Conservation (phyloP, 1,139 yeast species). For the Pneumocystis wakefieldiae region DNA sequence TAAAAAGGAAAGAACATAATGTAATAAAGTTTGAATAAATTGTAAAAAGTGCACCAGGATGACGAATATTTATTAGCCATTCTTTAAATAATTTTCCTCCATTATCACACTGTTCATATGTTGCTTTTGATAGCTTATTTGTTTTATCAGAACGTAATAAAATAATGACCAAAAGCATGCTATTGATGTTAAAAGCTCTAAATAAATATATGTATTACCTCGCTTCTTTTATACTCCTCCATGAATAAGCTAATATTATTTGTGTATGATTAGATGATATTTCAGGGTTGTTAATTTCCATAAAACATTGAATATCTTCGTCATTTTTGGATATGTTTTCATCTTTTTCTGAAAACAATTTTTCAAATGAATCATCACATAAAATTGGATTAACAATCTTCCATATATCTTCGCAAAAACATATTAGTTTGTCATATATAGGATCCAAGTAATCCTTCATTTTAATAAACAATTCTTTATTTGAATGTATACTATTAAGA, state of each 20-base stretch:
- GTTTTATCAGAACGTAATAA: not conserved
- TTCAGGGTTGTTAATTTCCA: not conserved
- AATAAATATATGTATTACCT: not conserved
- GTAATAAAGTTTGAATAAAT: slow-evolving; percentile 64
- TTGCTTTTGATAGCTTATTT: not conserved
- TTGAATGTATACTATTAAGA: not conserved
- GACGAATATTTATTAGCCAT: slow-evolving; percentile 62
- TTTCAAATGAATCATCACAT: not conserved
- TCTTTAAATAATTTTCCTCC: slow-evolving; percentile 41
- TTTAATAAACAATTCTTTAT: not conserved
- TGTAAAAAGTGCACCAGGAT: slow-evolving; percentile 82
- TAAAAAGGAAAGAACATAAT: slow-evolving; percentile 40
- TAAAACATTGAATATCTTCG: not conserved
- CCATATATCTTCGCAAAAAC: not conserved
- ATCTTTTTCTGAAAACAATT: not conserved
- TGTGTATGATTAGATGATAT: not conserved
- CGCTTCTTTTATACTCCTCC: not conserved
- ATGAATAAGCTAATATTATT: not conserved
- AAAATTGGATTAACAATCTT: not conserved
- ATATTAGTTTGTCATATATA: not conserved
- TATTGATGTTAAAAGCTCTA: not conserved
- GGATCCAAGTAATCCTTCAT: not conserved
- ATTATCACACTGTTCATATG: not conserved
- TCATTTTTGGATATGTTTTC: not conserved
- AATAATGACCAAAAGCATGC: not conserved